Base-by-base conservation (phyloP, 208 protist genomes). In the Acanthamoeba sp. region DNA sequence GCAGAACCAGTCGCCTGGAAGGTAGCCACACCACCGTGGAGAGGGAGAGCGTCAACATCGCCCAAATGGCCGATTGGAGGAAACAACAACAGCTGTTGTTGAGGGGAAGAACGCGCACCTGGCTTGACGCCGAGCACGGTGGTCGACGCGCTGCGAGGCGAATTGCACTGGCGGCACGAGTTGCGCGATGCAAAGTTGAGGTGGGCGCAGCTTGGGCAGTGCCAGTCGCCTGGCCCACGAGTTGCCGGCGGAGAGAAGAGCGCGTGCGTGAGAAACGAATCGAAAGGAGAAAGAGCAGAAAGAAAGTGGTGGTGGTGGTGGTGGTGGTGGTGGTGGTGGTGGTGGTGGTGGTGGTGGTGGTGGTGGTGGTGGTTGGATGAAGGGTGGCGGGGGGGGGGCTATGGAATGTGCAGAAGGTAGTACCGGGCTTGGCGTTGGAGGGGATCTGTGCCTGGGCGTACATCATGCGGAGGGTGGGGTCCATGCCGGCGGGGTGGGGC, bases 141-240 rank as follows among this genome's bases (percentile, higher is more conserved):
- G 14, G 64, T 57, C 32, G 89, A 50, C 32, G 66, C 32, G 27
- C 57, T 50, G 29, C 89, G 89, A 1, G 89, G 89, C 24, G 89
- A 45, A 38, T 59, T 82, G 42, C 89, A 93, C 38, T 84, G 38
- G 20, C 89, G 89, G 27, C 89, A 93, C n/a, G 66, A 50, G 40
- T 48, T 93, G 66, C 89, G 89, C 9, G 89, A 93, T 16, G 89
- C 89, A 59, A 93, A 93, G n/a, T 93, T 73, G 20, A 82, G 89
- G 57, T 93, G 64, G 27, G 64, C 89, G 36, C 89, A 93, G 38
- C 48, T 93, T 1, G 89, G 59, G 66, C 89, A 93, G 64, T 93
- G 66, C 89, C 89, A 93, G n/a, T 93, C 89, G 40, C 89, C 89
- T 93, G 76, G n/a, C n/a, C n/a, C n/a, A n/a, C n/a, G n/a, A n/a